Evolutionary conservation across 192 early-diverging fungal genomes (phyloP), one percentile per base, ranked within the genome.

Genomic region (Coemansia sp.): DNA sequence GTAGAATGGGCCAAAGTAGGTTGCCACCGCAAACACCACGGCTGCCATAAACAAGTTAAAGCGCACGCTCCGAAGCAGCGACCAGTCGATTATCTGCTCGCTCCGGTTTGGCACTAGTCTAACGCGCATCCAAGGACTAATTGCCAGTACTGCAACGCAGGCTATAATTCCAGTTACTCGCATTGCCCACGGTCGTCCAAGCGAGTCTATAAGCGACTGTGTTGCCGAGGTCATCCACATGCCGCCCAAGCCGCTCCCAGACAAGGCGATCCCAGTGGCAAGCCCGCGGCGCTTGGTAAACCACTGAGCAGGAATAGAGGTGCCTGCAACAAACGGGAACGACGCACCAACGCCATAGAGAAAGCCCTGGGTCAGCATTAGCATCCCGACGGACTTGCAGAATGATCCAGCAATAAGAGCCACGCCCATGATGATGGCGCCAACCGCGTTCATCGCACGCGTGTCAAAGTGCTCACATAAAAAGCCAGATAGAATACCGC

Each of bases 141-240:
- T 67, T 4, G 70, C 62, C 17, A 83, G 60, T 10, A 83, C 66
- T 4, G 68, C 78, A 5, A 55, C 41, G 63, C 68, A 70, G 7
- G 72, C 32, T 1, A 83, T 58, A 18, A 83, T 71, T 0, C 82
- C 83, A 15, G 77, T 76, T 17, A 85, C 67, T 15, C 83, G 77
- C 68, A 84, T 71, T 3, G 83, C 71, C 83, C 83, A 84, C n/a
- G 72, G 72, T 34, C 76, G 61, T 5, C 83, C 83, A 27, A 76
- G 50, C 18, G 64, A 70, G 18, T 62, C 60, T 37, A 72, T 67
- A 41, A 84, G 53, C 19, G 74, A 58, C 62, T 68, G 74, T 1
- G 70, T 82, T 21, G 74, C 74, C 60, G 77, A 81, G 5, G 72
- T 71, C 77, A 83, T 80, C 82, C 72, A 76, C 79, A 83, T 78